Percentiles rank a stretch among this genome's conserved stretches.
Conservation (phyloP, 495 filamentous ascomycete genomes). For the Collariella sp. region DNA sequence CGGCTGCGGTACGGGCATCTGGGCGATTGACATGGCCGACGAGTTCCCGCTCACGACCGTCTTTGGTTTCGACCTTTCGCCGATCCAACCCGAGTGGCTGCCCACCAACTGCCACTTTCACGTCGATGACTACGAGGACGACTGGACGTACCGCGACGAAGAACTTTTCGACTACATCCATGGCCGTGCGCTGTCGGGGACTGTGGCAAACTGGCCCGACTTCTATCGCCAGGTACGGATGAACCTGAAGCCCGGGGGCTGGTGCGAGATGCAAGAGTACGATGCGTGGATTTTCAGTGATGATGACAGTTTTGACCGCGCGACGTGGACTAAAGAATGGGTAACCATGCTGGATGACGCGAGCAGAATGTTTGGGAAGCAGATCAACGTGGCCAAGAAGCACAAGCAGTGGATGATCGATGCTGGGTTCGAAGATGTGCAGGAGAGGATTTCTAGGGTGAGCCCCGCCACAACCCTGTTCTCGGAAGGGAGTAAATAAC, state of each 20-base stretch:
- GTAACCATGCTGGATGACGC: slow-evolving; percentile 36
- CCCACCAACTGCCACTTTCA: slow-evolving; percentile 47
- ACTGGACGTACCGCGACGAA: slow-evolving; percentile 44
- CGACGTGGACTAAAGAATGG: slow-evolving; percentile 39
- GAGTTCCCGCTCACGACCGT: slow-evolving; percentile 25
- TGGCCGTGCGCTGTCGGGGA: slow-evolving; percentile 46
- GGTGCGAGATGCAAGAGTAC: slow-evolving; percentile 49
- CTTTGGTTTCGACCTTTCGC: slow-evolving; percentile 42
- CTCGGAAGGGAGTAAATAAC: no score
- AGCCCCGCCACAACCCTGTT: slow-evolving; percentile 7
- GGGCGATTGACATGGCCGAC: slow-evolving; percentile 45
- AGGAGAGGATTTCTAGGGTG: slow-evolving; percentile 23
- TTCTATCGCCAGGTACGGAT: slow-evolving; percentile 43
- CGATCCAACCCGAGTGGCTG: slow-evolving; percentile 31
- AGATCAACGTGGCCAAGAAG: slow-evolving; percentile 37
- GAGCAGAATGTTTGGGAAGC: slow-evolving; percentile 39
- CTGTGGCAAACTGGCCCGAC: slow-evolving; percentile 49
- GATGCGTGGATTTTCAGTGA: slow-evolving; percentile 40
- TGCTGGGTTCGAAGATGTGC: slow-evolving; percentile 37
- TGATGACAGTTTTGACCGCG: slow-evolving; percentile 40
- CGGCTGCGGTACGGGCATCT: slow-evolving; percentile 55
- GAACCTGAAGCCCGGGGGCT: slow-evolving; percentile 51
- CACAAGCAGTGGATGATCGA: slow-evolving; percentile 29
- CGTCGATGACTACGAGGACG: slow-evolving; percentile 49
- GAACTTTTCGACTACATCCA: slow-evolving; percentile 57